Evolutionary conservation across 352 stramenopile species (phyloP).

Genomic region (Phytophthora melonis): DNA sequence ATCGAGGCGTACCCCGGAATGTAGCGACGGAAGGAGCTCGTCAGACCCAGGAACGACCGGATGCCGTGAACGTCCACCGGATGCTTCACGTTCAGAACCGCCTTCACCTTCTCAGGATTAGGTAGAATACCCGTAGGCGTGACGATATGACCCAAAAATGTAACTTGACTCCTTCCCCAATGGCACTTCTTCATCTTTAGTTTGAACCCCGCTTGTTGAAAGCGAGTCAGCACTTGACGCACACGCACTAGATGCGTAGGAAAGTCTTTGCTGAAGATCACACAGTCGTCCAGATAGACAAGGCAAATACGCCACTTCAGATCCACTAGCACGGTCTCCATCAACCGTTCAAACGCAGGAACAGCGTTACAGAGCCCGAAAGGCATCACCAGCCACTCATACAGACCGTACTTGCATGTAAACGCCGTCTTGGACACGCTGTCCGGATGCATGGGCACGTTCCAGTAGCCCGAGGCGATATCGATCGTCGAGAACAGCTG

Average conservation of each 20-base stretch:
- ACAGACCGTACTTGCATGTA: no score
- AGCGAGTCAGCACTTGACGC: not conserved
- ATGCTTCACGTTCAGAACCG: conserved; percentile 1
- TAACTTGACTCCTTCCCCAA: conserved; percentile 7
- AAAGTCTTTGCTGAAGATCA: conserved; percentile 11
- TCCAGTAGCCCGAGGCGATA: no score
- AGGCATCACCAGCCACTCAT: no score
- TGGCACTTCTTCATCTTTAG: conserved; percentile 21
- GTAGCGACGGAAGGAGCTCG: conserved; percentile 5
- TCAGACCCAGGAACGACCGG: not conserved
- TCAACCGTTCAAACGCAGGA: no score
- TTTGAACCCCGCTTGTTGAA: not conserved
- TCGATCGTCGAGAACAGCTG: no score
- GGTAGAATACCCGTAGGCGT: not conserved
- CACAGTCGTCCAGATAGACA: no score
- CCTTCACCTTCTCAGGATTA: conserved; percentile 14
- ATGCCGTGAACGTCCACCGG: not conserved
- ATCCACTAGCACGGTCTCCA: no score
- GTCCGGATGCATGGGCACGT: no score
- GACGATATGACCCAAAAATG: conserved; percentile 1
- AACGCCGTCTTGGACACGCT: no score
- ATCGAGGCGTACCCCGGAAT: conserved; percentile 8
- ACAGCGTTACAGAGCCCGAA: no score
- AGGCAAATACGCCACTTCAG: no score
- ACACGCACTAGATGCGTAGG: conserved; percentile 3